Percentiles rank a stretch among this genome's conserved stretches.
These are phyloP conservation scores for Westerdykella ornata DNA, from an alignment of 2,329 filamentous ascomycete species.

Conservation along the genomic window DNA sequence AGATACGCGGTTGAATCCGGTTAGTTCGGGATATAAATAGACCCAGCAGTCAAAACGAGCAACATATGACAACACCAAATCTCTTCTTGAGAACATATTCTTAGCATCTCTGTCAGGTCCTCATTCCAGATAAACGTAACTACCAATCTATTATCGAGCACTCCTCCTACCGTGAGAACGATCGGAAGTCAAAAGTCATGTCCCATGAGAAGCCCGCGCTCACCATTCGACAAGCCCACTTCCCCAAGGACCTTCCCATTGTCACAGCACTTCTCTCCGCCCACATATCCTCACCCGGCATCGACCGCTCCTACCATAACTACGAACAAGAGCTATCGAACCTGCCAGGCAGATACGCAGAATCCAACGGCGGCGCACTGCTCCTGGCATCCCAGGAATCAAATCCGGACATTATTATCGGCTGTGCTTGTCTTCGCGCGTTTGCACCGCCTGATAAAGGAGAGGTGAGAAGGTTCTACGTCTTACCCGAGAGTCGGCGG, in stretches of 20 bases:
- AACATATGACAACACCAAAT: too few relatives aligned
- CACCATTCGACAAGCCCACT: constrained; percentile 28
- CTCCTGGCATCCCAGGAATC: constrained; percentile 40
- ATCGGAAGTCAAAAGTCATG: not conserved
- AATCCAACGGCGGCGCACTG: constrained; percentile 42
- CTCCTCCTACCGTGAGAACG: too few relatives aligned
- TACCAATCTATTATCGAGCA: too few relatives aligned
- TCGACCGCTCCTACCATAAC: constrained; percentile 53
- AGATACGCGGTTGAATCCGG: too few relatives aligned
- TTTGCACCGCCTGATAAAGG: constrained; percentile 33
- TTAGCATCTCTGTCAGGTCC: not conserved
- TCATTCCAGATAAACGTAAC: not conserved
- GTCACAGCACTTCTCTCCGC: constrained; percentile 34
- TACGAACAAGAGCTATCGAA: constrained; percentile 48
- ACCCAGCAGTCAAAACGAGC: too few relatives aligned
- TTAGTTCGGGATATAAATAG: too few relatives aligned
- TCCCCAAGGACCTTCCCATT: constrained; percentile 38
- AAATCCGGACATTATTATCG: constrained; percentile 32
- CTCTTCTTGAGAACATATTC: not conserved
- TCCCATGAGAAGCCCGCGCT: constrained; percentile 2
- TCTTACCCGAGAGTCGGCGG: constrained; percentile 44
- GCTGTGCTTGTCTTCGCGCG: constrained; percentile 47
- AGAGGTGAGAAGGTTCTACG: constrained; percentile 56
- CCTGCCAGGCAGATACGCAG: constrained; percentile 51
- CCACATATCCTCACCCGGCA: constrained; percentile 41